A percentile compares a stretch with the other conserved stretches of the same genome.
Conservation (phyloP, 176 grass and related monocot genomes). For the Neostapfia colusana region DNA sequence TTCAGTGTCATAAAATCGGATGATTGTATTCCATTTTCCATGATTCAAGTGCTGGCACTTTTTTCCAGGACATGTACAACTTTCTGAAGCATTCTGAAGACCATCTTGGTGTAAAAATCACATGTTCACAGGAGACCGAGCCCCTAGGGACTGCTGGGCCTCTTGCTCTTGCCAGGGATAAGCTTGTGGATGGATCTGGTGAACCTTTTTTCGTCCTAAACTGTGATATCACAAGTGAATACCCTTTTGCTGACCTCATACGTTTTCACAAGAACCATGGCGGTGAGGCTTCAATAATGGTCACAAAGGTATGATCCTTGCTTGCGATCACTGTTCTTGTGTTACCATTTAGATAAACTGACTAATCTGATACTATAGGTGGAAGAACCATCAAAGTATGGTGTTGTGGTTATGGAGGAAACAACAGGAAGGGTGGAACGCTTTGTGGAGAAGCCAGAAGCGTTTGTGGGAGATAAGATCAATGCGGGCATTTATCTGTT, state of each 20-base stretch:
- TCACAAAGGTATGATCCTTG: constrained; percentile 67
- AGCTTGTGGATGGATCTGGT: constrained; percentile 61
- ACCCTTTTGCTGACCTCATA: constrained; percentile 74
- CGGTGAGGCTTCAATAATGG: constrained; percentile 84
- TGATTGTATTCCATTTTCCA: background rate
- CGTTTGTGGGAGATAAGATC: constrained; percentile 87
- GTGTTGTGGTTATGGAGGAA: constrained; percentile 78
- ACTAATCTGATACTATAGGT: constrained; percentile 48
- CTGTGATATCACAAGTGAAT: constrained; percentile 86
- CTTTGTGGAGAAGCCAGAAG: constrained; percentile 85
- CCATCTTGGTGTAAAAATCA: constrained; percentile 79
- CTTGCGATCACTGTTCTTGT: background rate
- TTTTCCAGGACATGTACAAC: constrained; percentile 69
- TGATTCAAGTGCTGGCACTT: background rate
- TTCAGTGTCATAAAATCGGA: background rate
- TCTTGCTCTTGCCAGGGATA: constrained; percentile 70
- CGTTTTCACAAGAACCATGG: constrained; percentile 69
- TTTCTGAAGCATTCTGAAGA: constrained; percentile 85
- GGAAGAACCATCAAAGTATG: constrained; percentile 85
- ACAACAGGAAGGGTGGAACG: constrained; percentile 74
- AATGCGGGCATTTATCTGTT: constrained; percentile 90
- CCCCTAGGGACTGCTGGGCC: constrained; percentile 75
- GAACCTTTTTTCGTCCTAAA: constrained; percentile 93
- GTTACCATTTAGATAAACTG: background rate
- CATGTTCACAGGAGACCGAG: constrained; percentile 84